A percentile compares a stretch with the other conserved stretches of the same genome.
phyloP scores from a whole-genome alignment of 148 eudicot genomes.

The Polygonum maritimum region DNA sequence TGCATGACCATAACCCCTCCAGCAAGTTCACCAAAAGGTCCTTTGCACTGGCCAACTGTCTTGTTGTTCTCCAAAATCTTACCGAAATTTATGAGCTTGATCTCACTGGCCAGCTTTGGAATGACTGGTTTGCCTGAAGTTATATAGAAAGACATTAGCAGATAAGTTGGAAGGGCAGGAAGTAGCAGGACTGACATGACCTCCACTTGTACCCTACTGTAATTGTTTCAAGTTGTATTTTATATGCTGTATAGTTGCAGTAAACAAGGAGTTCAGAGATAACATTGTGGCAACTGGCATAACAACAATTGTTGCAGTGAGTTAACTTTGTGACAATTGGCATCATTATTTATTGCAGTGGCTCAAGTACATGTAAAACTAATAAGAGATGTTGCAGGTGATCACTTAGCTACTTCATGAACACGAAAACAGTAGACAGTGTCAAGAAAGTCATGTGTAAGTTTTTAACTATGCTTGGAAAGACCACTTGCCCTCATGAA shows the following conservation, averaged over 20 bases:
- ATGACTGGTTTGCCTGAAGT: constrained; percentile 57
- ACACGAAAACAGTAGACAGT: background rate
- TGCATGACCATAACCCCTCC: constrained; percentile 83
- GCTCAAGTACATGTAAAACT: background rate
- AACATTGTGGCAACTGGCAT: background rate
- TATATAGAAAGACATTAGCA: background rate
- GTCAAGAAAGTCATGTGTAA: background rate
- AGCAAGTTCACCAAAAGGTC: constrained; percentile 82
- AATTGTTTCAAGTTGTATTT: background rate
- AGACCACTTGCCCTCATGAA: background rate
- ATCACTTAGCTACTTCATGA: background rate
- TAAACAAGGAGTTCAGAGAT: background rate
- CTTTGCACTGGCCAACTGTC: constrained; percentile 82
- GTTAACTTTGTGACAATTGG: background rate
- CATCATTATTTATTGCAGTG: background rate
- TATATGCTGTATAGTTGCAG: background rate
- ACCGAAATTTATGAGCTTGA: constrained; percentile 81
- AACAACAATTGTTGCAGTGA: background rate
- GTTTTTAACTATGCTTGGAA: background rate
- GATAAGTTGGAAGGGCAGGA: background rate
- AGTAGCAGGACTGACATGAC: background rate
- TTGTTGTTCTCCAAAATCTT: constrained; percentile 87
- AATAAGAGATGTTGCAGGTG: background rate
- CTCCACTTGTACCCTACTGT: background rate
- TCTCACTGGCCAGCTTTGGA: constrained; percentile 78